Evolutionary conservation across 2,329 filamentous ascomycete species (phyloP).

Genomic region (Sphaerostilbella broomeana): DNA sequence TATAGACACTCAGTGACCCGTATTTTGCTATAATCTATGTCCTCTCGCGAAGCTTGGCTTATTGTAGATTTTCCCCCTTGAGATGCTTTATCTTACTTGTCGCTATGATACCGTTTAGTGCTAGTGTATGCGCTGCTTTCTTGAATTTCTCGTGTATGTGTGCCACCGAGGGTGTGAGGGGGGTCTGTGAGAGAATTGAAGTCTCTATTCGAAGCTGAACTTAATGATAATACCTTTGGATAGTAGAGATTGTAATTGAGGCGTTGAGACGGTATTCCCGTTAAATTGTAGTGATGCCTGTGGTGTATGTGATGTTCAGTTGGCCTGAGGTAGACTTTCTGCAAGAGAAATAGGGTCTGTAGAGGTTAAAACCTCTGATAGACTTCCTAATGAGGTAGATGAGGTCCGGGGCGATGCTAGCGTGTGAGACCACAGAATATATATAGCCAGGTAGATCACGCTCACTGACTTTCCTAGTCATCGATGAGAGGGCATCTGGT

Average conservation of each 20-base stretch:
- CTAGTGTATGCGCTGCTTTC: neutral
- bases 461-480: neutral
- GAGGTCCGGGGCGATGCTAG: no score
- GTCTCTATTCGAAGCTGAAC: neutral
- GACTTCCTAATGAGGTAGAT: neutral
- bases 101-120: neutral
- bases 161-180: neutral
- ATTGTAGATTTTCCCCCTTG: neutral
- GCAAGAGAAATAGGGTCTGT: neutral
- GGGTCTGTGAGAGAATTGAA: neutral
- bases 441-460: neutral
- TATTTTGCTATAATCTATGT: neutral
- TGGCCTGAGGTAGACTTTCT: neutral
- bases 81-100: neutral
- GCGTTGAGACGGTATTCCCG: neutral
- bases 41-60: neutral
- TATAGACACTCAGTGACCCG: neutral
- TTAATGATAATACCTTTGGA: neutral
- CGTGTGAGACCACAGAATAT: no score
- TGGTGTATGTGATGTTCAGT: neutral
- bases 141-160: neutral
- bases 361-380: neutral
- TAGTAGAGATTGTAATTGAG: neutral
- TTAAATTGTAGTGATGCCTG: neutral
- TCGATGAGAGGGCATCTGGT: neutral